A percentile compares a stretch with the other conserved stretches of the same genome.
phyloP scores from a whole-genome alignment of 2,329 filamentous ascomycete species.

The Neonectria punicea region DNA sequence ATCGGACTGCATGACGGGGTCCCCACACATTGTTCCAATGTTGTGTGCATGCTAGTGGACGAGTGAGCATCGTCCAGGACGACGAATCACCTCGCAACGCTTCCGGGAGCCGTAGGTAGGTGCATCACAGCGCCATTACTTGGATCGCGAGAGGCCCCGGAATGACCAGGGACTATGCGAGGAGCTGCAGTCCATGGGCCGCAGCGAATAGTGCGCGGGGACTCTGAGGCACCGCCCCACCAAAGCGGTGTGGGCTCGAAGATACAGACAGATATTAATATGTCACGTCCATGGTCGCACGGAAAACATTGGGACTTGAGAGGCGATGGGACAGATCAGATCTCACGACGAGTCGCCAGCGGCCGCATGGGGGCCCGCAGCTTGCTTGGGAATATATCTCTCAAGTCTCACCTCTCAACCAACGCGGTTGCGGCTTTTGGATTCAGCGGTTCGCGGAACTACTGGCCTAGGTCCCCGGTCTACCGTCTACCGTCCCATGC shows the following conservation, averaged over 20 bases:
- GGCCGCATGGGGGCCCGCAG: conserved; percentile 39
- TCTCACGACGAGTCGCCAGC: conserved; percentile 36
- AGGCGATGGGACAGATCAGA: conserved; percentile 42
- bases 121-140: neutral
- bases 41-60: conserved; percentile 4
- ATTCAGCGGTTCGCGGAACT: conserved; percentile 3
- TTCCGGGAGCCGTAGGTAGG: conserved; percentile 6
- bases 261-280: conserved; percentile 46
- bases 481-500: neutral
- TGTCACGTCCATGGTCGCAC: conserved; percentile 37
- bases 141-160: conserved; percentile 15
- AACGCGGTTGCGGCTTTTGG: conserved; percentile 7
- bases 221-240: conserved; percentile 34
- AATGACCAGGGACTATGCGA: conserved; percentile 16
- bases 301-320: conserved; percentile 30
- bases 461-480: conserved; percentile 6
- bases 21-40: conserved; percentile 12
- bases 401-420: conserved; percentile 8
- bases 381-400: conserved; percentile 22
- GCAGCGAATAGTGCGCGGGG: conserved; percentile 26
- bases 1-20: conserved; percentile 14
- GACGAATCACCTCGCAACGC: conserved; percentile 11
- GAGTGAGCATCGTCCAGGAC: conserved; percentile 4
- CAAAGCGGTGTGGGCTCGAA: conserved; percentile 40
- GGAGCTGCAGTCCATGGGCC: conserved; percentile 18